Evolutionary conservation across 306 rosid genomes (phyloP), one percentile per base, ranked within the genome.

Genomic region (Prinsepia uniflora): DNA sequence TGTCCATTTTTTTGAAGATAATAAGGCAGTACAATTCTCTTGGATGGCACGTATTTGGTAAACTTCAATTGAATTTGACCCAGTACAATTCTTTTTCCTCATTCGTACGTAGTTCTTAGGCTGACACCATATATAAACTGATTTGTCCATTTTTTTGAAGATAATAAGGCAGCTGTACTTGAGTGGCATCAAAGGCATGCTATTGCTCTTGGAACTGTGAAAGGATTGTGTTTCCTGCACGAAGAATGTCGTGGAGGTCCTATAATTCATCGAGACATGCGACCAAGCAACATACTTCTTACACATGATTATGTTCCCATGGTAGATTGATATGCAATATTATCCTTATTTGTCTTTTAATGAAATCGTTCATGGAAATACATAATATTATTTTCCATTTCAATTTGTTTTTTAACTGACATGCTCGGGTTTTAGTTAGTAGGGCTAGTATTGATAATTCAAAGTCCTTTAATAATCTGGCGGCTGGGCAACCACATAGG

Each of bases 211-310:
- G 98, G 95, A 64, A 88, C 80, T 36, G 96, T 96, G 14, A 92
- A 86, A 85, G 98, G 96, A 55, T 62, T 92, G 78, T 92, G 98
- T 68, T 92, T 89, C 81, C 82, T 89, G 12, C 96, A 92, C 12
- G 98, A 92, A 76, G 96, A 92, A 83, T 89, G 98, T 30, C 92
- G 98, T 19, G 95, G 92, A 50, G 88, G 95, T 55, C 96, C 98
- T 76, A 81, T 92, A 60, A 85, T 92, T 83, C 98, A 92, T 70
- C 71, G 98, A 41, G 96, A 92, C 72, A 79, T 88, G 81, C 81
- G 95, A 68, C 96, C 98, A 46, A 84, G 95, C 92, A 92, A 89
- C 68, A 84, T 92, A 75, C 84, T 92, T 49, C 95, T 92, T 61
- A 92, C 98, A 10, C 98, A 89, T 45, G 94, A 89, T 58, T 86